Evolutionary conservation across 2,329 filamentous ascomycete species (phyloP).

Genomic region (Thielaviopsis musarum): DNA sequence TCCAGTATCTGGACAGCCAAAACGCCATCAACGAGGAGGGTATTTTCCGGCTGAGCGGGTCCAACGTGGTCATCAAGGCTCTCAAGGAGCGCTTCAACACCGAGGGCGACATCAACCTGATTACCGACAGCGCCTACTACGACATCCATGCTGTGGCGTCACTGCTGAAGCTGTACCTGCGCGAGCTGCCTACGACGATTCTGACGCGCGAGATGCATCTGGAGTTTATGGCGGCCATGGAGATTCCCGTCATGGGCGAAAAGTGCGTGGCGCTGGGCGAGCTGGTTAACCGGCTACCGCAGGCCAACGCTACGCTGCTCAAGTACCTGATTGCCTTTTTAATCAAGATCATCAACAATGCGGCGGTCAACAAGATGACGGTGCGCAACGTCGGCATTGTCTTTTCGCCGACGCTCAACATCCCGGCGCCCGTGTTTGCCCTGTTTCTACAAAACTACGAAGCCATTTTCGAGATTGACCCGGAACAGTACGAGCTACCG

Average conservation of each 20-base stretch:
- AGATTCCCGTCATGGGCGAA: conserved; percentile 55
- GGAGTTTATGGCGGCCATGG: conserved; percentile 72
- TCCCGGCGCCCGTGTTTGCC: conserved; percentile 85
- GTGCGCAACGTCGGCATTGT: conserved; percentile 95
- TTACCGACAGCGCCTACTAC: conserved; percentile 70
- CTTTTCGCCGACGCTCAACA: conserved; percentile 92
- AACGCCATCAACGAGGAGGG: conserved; percentile 76
- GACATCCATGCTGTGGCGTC: conserved; percentile 95
- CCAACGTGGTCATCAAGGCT: conserved; percentile 81
- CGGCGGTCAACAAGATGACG: conserved; percentile 92
- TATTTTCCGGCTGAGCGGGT: conserved; percentile 94
- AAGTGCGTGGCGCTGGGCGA: conserved; percentile 63
- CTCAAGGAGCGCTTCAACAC: conserved; percentile 85
- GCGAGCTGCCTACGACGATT: conserved; percentile 81
- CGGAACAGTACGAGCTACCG: conserved; percentile 45
- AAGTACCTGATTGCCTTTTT: conserved; percentile 77
- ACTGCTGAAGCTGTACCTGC: conserved; percentile 80
- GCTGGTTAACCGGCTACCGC: conserved; percentile 65
- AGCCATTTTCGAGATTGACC: conserved; percentile 60
- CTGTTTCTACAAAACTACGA: conserved; percentile 84
- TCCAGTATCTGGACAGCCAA: conserved; percentile 78
- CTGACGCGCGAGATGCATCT: conserved; percentile 79
- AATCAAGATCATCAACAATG: conserved; percentile 81
- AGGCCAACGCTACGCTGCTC: conserved; percentile 64
- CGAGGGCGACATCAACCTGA: conserved; percentile 78